Conservation (phyloP, 805 yeast genomes). For the Candida bentonensis region DNA sequence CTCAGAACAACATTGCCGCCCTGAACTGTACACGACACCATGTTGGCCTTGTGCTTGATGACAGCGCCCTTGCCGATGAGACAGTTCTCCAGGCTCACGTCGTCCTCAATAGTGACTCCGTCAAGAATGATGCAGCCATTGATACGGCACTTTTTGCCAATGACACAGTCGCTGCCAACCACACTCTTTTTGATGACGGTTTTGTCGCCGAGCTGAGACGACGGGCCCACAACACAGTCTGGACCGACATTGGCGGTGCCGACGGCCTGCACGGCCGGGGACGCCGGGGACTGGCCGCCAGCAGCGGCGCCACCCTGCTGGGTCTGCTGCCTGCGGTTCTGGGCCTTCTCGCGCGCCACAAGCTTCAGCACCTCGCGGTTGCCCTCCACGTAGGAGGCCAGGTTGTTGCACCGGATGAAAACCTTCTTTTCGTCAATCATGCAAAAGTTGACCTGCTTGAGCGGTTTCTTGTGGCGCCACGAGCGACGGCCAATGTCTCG, state of each 20-base stretch:
- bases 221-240: slow-evolving; percentile 66
- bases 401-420: slow-evolving; percentile 66
- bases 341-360: slow-evolving; percentile 31
- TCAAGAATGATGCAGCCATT: slow-evolving; percentile 75
- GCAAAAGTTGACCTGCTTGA: slow-evolving; percentile 55
- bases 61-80: slow-evolving; percentile 59
- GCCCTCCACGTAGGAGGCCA: slow-evolving; percentile 78
- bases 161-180: slow-evolving; percentile 55
- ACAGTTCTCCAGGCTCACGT: slow-evolving; percentile 61
- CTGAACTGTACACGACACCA: slow-evolving; percentile 77
- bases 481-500: slow-evolving; percentile 84
- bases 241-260: slow-evolving; percentile 66
- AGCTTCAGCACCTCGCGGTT: slow-evolving; percentile 60
- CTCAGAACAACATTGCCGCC: slow-evolving; percentile 52
- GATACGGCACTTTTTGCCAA: slow-evolving; percentile 79
- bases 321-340: slow-evolving; percentile 15
- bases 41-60: slow-evolving; percentile 49
- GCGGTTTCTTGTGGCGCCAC: slow-evolving; percentile 59
- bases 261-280: slow-evolving; percentile 10
- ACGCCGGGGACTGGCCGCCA: slow-evolving; percentile 13
- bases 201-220: slow-evolving; percentile 60
- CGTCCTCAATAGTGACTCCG: slow-evolving; percentile 64
- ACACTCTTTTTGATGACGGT: slow-evolving; percentile 80
- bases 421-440: slow-evolving; percentile 24
- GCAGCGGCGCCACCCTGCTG: slow-evolving; percentile 11